phyloP scores from a whole-genome alignment of 2,329 filamentous ascomycete species.

The Cercospora sp. region DNA sequence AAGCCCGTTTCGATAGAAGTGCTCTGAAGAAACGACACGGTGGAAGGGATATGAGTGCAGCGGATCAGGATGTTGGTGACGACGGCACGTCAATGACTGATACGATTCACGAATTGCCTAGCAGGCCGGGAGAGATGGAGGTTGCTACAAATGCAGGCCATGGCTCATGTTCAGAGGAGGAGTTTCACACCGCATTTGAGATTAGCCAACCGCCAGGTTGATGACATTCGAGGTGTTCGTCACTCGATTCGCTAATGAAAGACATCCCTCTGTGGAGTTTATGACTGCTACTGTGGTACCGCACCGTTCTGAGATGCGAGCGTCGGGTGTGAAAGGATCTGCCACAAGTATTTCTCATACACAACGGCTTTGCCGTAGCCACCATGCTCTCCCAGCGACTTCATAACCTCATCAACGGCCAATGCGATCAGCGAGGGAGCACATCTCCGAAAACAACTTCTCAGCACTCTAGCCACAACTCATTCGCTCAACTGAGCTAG shows the following conservation, averaged over 20 bases:
- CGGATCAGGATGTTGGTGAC: neutral
- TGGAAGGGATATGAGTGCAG: neutral
- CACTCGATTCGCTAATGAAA: neutral
- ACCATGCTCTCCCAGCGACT: neutral
- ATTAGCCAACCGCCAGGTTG: slow-evolving; percentile 4
- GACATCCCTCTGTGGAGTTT: neutral
- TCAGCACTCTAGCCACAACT: neutral
- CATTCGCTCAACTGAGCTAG: neutral
- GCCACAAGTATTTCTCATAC: too few relatives aligned
- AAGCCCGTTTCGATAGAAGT: slow-evolving; percentile 3
- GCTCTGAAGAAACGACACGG: neutral
- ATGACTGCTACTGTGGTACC: neutral
- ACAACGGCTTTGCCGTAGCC: too few relatives aligned
- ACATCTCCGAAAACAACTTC: too few relatives aligned
- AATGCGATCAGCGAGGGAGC: neutral
- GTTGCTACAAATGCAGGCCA: neutral
- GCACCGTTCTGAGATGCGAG: neutral
- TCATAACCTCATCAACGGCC: neutral
- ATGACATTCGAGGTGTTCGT: neutral
- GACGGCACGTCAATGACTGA: neutral
- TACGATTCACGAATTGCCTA: neutral
- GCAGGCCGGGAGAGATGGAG: neutral
- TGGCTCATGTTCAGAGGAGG: neutral
- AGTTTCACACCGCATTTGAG: slow-evolving; percentile 7
- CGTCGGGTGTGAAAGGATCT: too few relatives aligned